A percentile compares a stretch with the other conserved stretches of the same genome.
Evolutionary conservation across 306 rosid species (phyloP).

Genomic region (Benincasa hispida): DNA sequence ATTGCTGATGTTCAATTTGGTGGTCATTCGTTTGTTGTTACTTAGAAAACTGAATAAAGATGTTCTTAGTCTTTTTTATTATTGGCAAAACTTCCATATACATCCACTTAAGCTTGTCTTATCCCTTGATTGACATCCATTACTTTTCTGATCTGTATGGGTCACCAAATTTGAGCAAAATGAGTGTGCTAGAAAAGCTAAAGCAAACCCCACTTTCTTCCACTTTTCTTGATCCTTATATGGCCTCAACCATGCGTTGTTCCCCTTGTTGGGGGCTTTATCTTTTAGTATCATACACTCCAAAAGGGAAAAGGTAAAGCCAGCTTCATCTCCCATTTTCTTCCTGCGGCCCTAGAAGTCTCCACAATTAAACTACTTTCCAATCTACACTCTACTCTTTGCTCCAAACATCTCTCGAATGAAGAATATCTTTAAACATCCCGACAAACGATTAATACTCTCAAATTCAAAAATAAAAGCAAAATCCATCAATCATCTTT

Average conservation of each 20-base stretch:
- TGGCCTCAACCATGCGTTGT: conserved; percentile 4
- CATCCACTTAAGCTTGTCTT: background rate
- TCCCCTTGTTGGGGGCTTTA: conserved; percentile 3
- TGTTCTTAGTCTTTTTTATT: background rate
- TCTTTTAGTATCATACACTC: conserved; percentile 1
- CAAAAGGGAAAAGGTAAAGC: background rate
- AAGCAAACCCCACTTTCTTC: background rate
- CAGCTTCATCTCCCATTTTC: background rate
- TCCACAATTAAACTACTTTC: too few relatives aligned
- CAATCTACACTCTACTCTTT: too few relatives aligned
- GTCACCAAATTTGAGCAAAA: conserved; percentile 4
- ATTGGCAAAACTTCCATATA: background rate
- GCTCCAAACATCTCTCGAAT: background rate
- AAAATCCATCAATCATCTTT: background rate
- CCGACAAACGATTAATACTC: background rate
- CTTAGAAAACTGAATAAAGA: conserved; percentile 1
- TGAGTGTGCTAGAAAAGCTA: conserved; percentile 10
- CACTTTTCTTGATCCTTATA: conserved; percentile 3
- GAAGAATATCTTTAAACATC: background rate
- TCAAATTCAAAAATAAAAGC: background rate
- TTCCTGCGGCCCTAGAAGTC: background rate
- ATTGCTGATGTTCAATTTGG: background rate
- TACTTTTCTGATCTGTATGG: background rate
- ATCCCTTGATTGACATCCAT: conserved; percentile 1
- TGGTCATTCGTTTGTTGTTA: background rate